Evolutionary conservation across 2,329 filamentous ascomycete species (phyloP).

Genomic region (Capronia americana): DNA sequence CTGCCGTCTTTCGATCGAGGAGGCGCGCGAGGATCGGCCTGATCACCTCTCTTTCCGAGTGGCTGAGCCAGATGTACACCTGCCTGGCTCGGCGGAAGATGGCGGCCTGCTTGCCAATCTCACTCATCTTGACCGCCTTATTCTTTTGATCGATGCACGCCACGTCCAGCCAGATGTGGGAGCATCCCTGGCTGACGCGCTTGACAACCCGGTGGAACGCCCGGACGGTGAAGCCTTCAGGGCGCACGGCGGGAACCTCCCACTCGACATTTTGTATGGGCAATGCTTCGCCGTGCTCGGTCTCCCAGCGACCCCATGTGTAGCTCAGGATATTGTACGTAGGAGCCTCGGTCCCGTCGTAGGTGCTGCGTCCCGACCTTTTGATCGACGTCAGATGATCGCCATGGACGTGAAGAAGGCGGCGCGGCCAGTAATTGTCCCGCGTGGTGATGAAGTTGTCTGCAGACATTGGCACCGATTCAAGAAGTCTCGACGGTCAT

Average conservation of each 20-base stretch:
- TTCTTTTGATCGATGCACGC: constrained; percentile 4
- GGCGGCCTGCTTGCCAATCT: constrained; percentile 4
- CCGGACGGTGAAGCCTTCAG: not conserved
- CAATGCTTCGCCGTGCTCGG: not conserved
- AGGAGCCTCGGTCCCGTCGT: not conserved
- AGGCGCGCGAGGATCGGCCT: not conserved
- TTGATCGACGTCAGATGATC: not conserved
- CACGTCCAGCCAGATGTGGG: constrained; percentile 4
- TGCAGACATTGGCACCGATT: not conserved
- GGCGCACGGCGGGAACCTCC: not conserved
- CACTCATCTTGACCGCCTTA: not conserved
- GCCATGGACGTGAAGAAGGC: not conserved
- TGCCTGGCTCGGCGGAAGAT: constrained; percentile 4
- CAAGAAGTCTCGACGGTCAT: not conserved
- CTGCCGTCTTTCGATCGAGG: not conserved
- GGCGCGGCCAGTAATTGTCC: not conserved
- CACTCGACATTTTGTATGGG: not conserved
- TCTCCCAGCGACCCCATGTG: not conserved
- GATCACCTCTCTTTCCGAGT: not conserved
- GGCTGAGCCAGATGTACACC: not conserved
- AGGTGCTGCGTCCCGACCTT: not conserved
- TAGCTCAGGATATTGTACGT: constrained; percentile 5
- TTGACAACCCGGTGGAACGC: not conserved
- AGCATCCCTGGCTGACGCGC: not conserved
- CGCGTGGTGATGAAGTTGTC: not conserved